Conservation (phyloP, 2,329 filamentous ascomycete species). For the Penicillium frequentans region DNA sequence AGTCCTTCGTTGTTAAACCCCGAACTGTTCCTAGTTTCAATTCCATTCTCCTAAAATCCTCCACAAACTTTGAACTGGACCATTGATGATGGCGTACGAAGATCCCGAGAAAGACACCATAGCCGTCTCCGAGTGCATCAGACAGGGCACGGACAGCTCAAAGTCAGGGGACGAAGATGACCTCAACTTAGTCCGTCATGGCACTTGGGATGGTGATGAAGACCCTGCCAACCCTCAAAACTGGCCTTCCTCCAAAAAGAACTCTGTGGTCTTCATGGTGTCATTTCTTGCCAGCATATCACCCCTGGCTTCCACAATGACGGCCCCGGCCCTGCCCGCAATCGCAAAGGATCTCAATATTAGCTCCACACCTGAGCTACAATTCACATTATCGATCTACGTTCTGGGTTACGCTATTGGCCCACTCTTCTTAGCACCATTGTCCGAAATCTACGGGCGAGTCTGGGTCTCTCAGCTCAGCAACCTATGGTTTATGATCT, state of each 20-base stretch:
- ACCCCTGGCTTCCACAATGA: constrained; percentile 60
- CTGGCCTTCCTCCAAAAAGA: not conserved
- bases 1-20: not conserved
- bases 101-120: not conserved
- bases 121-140: not conserved
- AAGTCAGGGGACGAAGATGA: not conserved
- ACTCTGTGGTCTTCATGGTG: not conserved
- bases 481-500: constrained; percentile 53
- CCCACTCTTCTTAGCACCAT: constrained; percentile 47
- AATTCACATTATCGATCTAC: constrained; percentile 53
- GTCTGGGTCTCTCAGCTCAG: constrained; percentile 50
- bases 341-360: constrained; percentile 55
- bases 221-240: constrained; percentile 1
- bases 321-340: constrained; percentile 47
- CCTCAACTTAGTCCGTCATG: not conserved
- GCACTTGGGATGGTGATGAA: constrained; percentile 1
- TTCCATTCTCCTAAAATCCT: not conserved
- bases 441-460: constrained; percentile 56
- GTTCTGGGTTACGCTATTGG: constrained; percentile 51
- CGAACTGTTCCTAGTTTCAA: not conserved
- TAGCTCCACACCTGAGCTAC: constrained; percentile 35
- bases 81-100: not conserved
- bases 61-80: not conserved
- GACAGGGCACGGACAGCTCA: not conserved
- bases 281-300: constrained; percentile 20